Evolutionary conservation across 257 asterid species (phyloP), one percentile per base, ranked within the genome.

Genomic region (Misopates orontium): DNA sequence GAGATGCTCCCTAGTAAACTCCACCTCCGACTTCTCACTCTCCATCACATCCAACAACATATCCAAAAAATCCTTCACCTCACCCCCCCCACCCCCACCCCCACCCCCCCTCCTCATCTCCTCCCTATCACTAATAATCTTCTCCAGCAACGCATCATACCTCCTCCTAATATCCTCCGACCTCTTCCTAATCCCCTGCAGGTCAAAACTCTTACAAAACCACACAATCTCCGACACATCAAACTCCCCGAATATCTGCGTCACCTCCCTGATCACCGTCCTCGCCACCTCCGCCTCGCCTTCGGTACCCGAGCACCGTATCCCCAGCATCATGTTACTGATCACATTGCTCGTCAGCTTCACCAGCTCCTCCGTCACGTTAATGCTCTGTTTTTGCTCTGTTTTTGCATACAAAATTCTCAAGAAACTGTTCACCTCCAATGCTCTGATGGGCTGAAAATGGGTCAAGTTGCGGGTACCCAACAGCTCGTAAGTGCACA

Each of bases 101-200:
- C 69, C 72, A 12, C 22, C 32, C 0, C 36, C 17, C 39, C 69
- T 75, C 55, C 85, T 68, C 22, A 19, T 49, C 4, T 23, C 40
- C 75, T 87, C 88, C 58, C 84, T 68, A 52, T 71, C 79, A 0
- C 69, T 21, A 16, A 82, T 82, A 22, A 87, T 74, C 69, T 80
- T 84, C 73, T 87, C 91, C 66, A 87, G 60, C 76, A 87, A 49
- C 17, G 83, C 78, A 62, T 82, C 87, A 13, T 84, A 87, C 61
- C 87, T 74, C 72, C 64, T 75, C 68, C 62, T 77, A 8, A 77
- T 80, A 47, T 75, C 80, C 71, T 36, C 57, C 0, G 88, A 71
- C 60, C 88, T 66, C 78, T 75, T 87, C 76, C 60, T 76, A 3
- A 84, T 79, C 64, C 95, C 89, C 54, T 84, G 95, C 14, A 84